Evolutionary conservation across 306 rosid genomes (phyloP).

Genomic region (Sicyos baderoa): DNA sequence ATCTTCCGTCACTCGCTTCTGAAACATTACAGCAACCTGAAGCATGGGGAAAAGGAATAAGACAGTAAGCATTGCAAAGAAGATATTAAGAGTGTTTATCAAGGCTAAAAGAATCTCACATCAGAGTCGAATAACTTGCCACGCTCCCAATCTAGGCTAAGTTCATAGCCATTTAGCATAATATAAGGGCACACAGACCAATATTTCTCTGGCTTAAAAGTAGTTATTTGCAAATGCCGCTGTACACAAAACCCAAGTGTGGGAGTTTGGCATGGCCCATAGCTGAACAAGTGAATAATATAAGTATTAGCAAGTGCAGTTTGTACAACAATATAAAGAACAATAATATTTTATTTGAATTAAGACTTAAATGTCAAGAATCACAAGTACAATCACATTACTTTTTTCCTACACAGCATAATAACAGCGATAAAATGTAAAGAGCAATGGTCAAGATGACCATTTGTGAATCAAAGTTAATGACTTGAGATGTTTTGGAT

Average conservation of each 20-base stretch:
- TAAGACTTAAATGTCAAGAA: conserved; percentile 3
- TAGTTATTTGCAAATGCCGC: conserved; percentile 79
- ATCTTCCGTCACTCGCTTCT: conserved; percentile 57
- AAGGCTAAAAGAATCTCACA: conserved; percentile 36
- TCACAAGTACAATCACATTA: conserved; percentile 1
- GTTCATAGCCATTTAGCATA: conserved; percentile 67
- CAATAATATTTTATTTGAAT: neutral
- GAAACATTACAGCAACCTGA: conserved; percentile 84
- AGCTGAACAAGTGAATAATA: conserved; percentile 51
- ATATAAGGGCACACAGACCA: conserved; percentile 80
- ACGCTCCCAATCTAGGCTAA: conserved; percentile 91
- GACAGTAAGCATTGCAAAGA: conserved; percentile 16
- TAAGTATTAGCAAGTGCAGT: neutral
- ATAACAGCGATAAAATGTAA: neutral
- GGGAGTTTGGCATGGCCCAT: conserved; percentile 99
- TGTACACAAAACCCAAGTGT: conserved; percentile 95
- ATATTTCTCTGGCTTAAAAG: conserved; percentile 87
- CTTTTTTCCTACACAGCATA: neutral
- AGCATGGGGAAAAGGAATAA: conserved; percentile 21
- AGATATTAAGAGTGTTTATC: conserved; percentile 10
- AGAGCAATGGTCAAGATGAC: neutral
- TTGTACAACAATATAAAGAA: neutral
- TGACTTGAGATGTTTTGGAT: no score
- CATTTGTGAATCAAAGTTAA: neutral
- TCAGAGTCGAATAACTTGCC: conserved; percentile 71